These are phyloP conservation scores for Cytospora leucostoma DNA, from an alignment of 2,329 filamentous ascomycete genomes.

Conservation along the genomic window DNA sequence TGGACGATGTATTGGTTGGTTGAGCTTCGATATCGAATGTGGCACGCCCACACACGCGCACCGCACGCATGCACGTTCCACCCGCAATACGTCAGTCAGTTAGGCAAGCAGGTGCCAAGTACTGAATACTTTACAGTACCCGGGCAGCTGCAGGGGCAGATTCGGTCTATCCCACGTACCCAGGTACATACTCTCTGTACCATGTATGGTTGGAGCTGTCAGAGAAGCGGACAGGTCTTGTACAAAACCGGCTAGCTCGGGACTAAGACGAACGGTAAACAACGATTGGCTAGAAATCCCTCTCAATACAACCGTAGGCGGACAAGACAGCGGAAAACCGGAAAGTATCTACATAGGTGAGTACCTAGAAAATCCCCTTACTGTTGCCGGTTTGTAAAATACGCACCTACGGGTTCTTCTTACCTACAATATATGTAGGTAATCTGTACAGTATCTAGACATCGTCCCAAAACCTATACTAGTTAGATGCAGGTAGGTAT, in stretches of 20 bases:
- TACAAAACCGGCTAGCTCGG: constrained; percentile 8
- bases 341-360: constrained; percentile 10
- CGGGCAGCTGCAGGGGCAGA: too few relatives aligned
- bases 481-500: background rate
- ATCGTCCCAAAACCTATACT: too few relatives aligned
- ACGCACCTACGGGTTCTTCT: background rate
- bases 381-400: too few relatives aligned
- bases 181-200: background rate
- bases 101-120: too few relatives aligned
- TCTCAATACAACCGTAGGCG: background rate
- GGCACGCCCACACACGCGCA: too few relatives aligned
- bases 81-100: too few relatives aligned
- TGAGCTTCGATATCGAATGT: background rate
- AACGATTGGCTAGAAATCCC: constrained; percentile 19
- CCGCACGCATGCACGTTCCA: too few relatives aligned
- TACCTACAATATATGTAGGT: background rate
- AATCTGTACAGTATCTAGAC: too few relatives aligned
- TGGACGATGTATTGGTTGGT: background rate
- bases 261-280: constrained; percentile 22
- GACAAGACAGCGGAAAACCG: background rate
- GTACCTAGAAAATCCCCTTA: too few relatives aligned
- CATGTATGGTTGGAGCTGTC: background rate
- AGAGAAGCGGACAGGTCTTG: constrained; percentile 1
- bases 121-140: too few relatives aligned
- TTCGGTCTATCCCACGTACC: too few relatives aligned